Conservation (phyloP, 2,329 filamentous ascomycete species). For the Tolypocladium amazonense region DNA sequence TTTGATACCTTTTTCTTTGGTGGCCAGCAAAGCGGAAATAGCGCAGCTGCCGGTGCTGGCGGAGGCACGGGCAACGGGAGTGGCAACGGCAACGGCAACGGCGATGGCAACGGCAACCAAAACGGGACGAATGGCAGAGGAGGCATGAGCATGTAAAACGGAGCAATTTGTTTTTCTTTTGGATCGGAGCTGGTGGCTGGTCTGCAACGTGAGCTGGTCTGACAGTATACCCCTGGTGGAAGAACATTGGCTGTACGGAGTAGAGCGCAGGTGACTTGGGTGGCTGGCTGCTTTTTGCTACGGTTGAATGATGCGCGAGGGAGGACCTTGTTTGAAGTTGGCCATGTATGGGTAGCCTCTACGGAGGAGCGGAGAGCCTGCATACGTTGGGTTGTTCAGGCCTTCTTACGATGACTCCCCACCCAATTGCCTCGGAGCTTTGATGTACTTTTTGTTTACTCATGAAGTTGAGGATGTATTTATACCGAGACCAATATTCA, state of each 20-base stretch:
- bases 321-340: neutral
- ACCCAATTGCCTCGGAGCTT: neutral
- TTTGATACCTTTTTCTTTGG: conserved; percentile 69
- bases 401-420: neutral
- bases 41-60: conserved; percentile 14
- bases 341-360: no score
- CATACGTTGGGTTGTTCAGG: neutral
- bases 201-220: neutral
- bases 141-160: neutral
- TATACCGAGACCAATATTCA: neutral
- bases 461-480: neutral
- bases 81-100: neutral
- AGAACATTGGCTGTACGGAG: neutral
- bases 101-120: neutral
- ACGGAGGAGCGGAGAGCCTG: no score
- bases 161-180: neutral
- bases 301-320: neutral
- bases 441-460: neutral
- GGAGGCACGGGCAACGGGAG: neutral
- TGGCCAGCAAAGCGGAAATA: conserved; percentile 28
- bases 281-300: neutral
- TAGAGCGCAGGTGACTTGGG: neutral
- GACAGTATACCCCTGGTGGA: neutral
- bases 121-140: neutral
- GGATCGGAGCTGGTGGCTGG: neutral